Base-by-base conservation (phyloP, 306 rosid species). In the Fragaria ananassa region DNA sequence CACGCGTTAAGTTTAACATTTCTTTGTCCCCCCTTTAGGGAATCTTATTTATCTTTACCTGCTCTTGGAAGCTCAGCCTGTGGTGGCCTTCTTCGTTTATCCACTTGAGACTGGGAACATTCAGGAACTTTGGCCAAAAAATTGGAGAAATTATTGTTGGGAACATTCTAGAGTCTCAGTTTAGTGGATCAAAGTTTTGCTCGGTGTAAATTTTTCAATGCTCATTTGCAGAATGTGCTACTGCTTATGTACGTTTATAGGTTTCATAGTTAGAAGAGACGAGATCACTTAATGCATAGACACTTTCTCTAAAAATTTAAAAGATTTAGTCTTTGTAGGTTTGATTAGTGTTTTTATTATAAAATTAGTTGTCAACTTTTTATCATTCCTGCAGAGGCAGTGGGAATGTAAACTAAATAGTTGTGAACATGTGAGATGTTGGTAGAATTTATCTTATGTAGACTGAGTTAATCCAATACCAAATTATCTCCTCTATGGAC, bases 401-500 rank as follows among this genome's bases (percentile, higher is more conserved):
- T 31, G 35, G 35, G 35, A 31, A 31, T 31, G 35, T 31, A 31
- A 31, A 31, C 35, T 31, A 31, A 31, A 31, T 31, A 31, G 35
- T 31, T 31, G 35, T 31, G 35, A 31, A 31, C 35, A 31, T 31
- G 35, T 31, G 35, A 31, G 35, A 31, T 31, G 35, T 31, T 31
- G 35, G 35, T 31, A 31, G 3, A 31, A 31, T 31, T 31, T 31
- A 31, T 31, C 35, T 31, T 31, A 31, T 31, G 35, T 31, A 31
- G 35, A 3, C 2, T 31, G 3, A 31, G 3, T 31, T 31, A 31
- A 31, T 31, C 35, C 35, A 31, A 31, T 23, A 17, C 29, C 29
- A 29, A 29, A 29, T 1, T 29, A 93, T 90, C 63, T 93, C 98
- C 54, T 81, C 90, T 29, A 29, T 29, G 29, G 29, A 29, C 29